Evolutionary conservation across 176 grass and related monocot species (phyloP), one percentile per base, ranked within the genome.

Genomic region (Puccinellia tenuiflora): DNA sequence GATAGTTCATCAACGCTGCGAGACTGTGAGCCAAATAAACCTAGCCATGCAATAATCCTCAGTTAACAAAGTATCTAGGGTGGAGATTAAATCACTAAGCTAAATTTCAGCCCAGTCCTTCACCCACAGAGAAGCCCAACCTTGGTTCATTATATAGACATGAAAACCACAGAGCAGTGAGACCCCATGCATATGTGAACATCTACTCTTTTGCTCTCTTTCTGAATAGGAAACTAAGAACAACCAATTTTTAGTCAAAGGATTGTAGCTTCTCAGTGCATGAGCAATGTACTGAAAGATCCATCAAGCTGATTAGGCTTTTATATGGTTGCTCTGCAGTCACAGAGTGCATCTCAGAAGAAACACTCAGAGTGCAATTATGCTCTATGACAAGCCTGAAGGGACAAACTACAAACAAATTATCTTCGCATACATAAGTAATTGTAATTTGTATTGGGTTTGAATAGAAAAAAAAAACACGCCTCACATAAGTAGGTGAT

Each of bases 201-300:
- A 50, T n/a, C 34, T 69, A 25, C 66, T 50, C 6, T 28, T 60
- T 75, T 63, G 33, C 60, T 33, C 35, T 12, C 47, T 53, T 43
- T 25, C 30, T 53, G 45, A 16, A 81, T 47, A 66, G 56, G 77
- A 83, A 71, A 39, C 4, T 34, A 24, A 24, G 15, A 26, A 43
- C 9, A 69, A 81, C 33, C 30, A 42, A 5, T 69, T 85, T 48
- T 48, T 48, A 76, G 65, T 60, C 50, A 80, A 76, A 26, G 39
- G 33, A 62, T 48, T 25, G 60, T 67, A 42, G 50, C 70, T 9
- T 62, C 78, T 61, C 73, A 62, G 24, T 52, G 33, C 48, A 55
- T 31, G 53, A 88, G 20, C 40, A 78, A 50, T 64, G 53, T 52
- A 54, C 54, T 72, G 12, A 50, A 83, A 71, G 29, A 61, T 31